These are phyloP conservation scores for Neurospora sp. DNA, from an alignment of 495 filamentous ascomycete genomes.

Conservation along the genomic window DNA sequence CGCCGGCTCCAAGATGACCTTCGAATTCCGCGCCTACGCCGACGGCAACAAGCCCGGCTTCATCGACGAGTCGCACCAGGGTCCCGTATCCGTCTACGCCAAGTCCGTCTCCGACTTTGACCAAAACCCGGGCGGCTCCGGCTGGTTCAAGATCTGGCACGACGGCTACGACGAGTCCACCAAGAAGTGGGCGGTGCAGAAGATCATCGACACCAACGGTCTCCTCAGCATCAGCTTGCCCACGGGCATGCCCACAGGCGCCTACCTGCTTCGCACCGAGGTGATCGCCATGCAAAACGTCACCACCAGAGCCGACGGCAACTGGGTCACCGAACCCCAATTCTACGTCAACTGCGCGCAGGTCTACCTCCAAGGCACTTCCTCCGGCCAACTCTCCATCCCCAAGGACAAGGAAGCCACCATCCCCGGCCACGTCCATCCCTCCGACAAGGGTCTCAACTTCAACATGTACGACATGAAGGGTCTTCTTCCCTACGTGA, in stretches of 20 bases:
- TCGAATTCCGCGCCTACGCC: constrained; percentile 52
- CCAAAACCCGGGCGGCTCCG: constrained; percentile 39
- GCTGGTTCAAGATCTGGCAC: constrained; percentile 76
- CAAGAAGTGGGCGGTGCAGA: constrained; percentile 57
- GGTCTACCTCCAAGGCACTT: constrained; percentile 45
- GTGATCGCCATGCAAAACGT: constrained; percentile 58
- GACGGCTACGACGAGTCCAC: constrained; percentile 45
- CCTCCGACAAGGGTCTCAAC: constrained; percentile 40
- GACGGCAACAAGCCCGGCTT: constrained; percentile 43
- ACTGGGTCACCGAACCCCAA: constrained; percentile 43
- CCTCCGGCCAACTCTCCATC: constrained; percentile 22
- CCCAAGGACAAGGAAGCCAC: constrained; percentile 36
- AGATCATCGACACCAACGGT: constrained; percentile 54
- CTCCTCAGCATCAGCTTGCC: constrained; percentile 51
- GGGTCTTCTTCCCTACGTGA: constrained; percentile 36
- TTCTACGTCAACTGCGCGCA: constrained; percentile 65
- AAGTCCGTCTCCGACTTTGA: constrained; percentile 45
- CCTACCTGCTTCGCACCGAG: constrained; percentile 60
- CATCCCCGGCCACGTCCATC: constrained; percentile 54
- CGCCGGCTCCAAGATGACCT: constrained; percentile 45
- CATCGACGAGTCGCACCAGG: constrained; percentile 56
- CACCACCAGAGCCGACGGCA: constrained; percentile 14
- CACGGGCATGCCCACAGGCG: constrained; percentile 46
- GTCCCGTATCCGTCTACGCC: constrained; percentile 63
- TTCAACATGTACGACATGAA: constrained; percentile 49